phyloP scores from a whole-genome alignment of 495 filamentous ascomycete species.

The Daldinia bambusicola region DNA sequence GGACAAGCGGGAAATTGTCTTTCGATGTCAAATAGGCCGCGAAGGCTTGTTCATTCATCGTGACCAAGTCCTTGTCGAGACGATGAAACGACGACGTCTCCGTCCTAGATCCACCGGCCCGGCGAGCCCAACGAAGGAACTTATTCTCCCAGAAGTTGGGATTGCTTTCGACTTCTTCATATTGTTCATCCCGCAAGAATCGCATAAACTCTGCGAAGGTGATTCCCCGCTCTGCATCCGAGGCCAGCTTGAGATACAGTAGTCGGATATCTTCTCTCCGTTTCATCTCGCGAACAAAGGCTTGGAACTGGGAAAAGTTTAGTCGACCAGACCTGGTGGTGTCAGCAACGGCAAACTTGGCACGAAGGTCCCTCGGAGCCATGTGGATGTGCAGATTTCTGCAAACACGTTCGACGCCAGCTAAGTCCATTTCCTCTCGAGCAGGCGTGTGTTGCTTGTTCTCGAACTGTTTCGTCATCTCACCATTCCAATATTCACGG shows the following conservation, averaged over 20 bases:
- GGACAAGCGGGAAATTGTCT: conserved; percentile 71
- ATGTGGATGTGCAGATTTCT: conserved; percentile 89
- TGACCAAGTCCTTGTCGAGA: conserved; percentile 57
- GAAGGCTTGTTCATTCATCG: conserved; percentile 80
- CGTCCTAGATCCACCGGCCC: conserved; percentile 58
- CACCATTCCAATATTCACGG: conserved; percentile 83
- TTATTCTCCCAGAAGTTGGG: conserved; percentile 73
- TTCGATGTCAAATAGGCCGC: conserved; percentile 79
- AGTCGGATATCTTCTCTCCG: conserved; percentile 79
- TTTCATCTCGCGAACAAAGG: conserved; percentile 84
- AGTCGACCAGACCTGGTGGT: conserved; percentile 67
- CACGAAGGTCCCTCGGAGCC: conserved; percentile 74
- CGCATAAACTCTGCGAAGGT: conserved; percentile 74
- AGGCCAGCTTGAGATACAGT: conserved; percentile 68
- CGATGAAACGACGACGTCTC: conserved; percentile 57
- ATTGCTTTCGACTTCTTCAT: conserved; percentile 75
- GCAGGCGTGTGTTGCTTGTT: conserved; percentile 64
- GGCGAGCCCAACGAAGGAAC: conserved; percentile 64
- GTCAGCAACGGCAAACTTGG: conserved; percentile 83
- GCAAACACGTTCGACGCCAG: conserved; percentile 82
- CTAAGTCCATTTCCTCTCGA: conserved; percentile 77
- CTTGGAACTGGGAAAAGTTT: conserved; percentile 78
- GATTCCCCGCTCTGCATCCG: conserved; percentile 68
- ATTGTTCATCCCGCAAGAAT: conserved; percentile 80
- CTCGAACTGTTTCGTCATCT: conserved; percentile 77